Base-by-base conservation (phyloP, 2,329 filamentous ascomycete genomes). In the Cladosporium sp. region DNA sequence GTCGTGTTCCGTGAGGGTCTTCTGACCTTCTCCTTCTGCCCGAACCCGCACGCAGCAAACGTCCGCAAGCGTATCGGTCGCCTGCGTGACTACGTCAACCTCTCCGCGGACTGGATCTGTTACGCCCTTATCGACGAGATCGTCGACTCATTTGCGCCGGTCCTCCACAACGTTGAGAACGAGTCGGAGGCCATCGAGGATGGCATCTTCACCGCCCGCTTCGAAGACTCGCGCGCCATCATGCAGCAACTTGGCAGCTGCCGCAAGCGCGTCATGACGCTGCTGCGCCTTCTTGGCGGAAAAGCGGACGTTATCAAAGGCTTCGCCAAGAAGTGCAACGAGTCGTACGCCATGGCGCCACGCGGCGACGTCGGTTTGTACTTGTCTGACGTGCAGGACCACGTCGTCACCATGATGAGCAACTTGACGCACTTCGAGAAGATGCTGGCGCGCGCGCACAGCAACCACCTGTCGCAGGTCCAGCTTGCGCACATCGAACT, bases 91-190 rank as follows among this genome's bases (percentile, higher is more conserved):
- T 97, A 96, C 66, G 87, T 97, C 63, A 85, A 91, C 56, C 79
- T 98, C 37, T 95, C 89, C 67, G 91, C 90, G 61, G 93, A 98
- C 72, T 98, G 95, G 92, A 95, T 97, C 62, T 98, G 93, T 76
- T 98, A 98, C 68, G 93, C 93, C 41, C 79, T 98, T 66, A 97
- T 98, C 67, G 93, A 98, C 70, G 89, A 98, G 67, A 98, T 98
- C 66, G 93, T 97, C 55, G 93, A 98, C 73, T 89, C 84, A 18
- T 98, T 97, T 65, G 91, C 87, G 0, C 92, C 92, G 11, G 84
- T 90, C 31, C 95, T 98, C 58, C 84, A 83, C 53, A 85, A 88
- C 51, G 86, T 95, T 48, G 93, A 98, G 72, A 72, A 83, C 14
- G 89, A 95, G 63, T 91, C 92, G 1, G 93, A 98, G 68, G 81